Percentiles rank a stretch among this genome's conserved stretches.
These are phyloP conservation scores for Calvatia gigantea DNA, from an alignment of 768 basidiomycete genomes.

Conservation along the genomic window DNA sequence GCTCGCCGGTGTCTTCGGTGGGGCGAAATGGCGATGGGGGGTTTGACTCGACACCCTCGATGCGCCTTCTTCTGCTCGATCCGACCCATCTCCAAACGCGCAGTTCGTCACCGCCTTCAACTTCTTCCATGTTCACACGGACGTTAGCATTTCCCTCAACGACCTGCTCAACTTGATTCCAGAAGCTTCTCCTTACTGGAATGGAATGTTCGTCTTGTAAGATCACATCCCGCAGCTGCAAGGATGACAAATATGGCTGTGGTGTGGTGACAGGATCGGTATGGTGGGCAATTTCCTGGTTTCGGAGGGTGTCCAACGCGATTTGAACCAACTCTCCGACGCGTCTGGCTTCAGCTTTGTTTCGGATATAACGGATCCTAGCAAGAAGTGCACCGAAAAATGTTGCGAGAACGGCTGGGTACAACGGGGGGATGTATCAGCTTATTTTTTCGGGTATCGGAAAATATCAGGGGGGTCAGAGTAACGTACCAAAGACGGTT, in stretches of 20 bases:
- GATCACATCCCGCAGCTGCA: conserved; percentile 85
- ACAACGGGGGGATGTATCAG: conserved; percentile 14
- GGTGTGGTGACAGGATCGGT: conserved; percentile 75
- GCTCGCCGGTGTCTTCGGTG: not conserved
- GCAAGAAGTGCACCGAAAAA: conserved; percentile 26
- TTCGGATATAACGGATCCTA: conserved; percentile 45
- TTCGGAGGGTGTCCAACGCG: conserved; percentile 74
- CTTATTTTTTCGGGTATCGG: conserved; percentile 17
- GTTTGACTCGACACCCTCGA: conserved; percentile 16
- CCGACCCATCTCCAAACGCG: conserved; percentile 94
- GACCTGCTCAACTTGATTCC: conserved; percentile 79
- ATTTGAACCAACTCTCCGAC: conserved; percentile 74
- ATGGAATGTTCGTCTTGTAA: conserved; percentile 81
- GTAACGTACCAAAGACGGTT: conserved; percentile 55
- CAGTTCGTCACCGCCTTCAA: conserved; percentile 80
- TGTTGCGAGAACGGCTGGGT: conserved; percentile 28
- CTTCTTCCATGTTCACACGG: conserved; percentile 78
- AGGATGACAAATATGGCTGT: conserved; percentile 74
- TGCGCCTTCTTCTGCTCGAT: conserved; percentile 23
- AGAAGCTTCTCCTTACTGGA: conserved; percentile 58
- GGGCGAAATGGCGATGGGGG: not conserved
- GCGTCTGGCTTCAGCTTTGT: conserved; percentile 56
- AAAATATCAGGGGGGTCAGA: not conserved
- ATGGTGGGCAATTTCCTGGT: conserved; percentile 80
- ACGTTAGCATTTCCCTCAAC: conserved; percentile 93